phyloP scores from a whole-genome alignment of 345 rosid species.

The Salix dunnii region DNA sequence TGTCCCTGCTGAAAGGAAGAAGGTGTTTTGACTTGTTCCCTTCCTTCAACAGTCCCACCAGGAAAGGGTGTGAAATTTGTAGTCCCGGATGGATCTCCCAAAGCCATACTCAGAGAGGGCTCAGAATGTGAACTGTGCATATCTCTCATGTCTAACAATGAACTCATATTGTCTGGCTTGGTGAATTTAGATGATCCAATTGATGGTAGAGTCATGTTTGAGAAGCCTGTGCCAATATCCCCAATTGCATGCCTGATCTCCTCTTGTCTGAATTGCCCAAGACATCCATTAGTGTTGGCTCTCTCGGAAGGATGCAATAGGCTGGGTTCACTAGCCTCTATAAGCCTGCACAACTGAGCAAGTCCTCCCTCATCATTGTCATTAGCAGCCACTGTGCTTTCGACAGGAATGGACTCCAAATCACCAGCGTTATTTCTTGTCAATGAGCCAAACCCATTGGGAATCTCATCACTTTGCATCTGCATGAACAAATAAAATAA shows the following conservation, averaged over 20 bases:
- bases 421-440: constrained; percentile 30
- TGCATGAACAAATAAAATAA: constrained; percentile 17
- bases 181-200: constrained; percentile 23
- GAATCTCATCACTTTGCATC: constrained; percentile 41
- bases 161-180: constrained; percentile 34
- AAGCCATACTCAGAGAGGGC: constrained; percentile 57
- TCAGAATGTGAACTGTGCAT: constrained; percentile 49
- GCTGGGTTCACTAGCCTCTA: constrained; percentile 46
- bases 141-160: constrained; percentile 49
- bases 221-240: constrained; percentile 34
- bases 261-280: constrained; percentile 42
- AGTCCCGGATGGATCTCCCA: constrained; percentile 44
- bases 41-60: constrained; percentile 40
- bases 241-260: constrained; percentile 32
- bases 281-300: constrained; percentile 30
- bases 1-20: constrained; percentile 44
- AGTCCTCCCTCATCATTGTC: constrained; percentile 42
- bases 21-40: constrained; percentile 40
- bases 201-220: constrained; percentile 27
- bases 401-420: constrained; percentile 31
- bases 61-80: constrained; percentile 38
- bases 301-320: constrained; percentile 44
- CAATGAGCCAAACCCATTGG: constrained; percentile 40
- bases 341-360: constrained; percentile 40
- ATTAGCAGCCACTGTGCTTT: constrained; percentile 33